Conservation (phyloP, 1,284 basidiomycete species). For the Ceratobasidium sp. region DNA sequence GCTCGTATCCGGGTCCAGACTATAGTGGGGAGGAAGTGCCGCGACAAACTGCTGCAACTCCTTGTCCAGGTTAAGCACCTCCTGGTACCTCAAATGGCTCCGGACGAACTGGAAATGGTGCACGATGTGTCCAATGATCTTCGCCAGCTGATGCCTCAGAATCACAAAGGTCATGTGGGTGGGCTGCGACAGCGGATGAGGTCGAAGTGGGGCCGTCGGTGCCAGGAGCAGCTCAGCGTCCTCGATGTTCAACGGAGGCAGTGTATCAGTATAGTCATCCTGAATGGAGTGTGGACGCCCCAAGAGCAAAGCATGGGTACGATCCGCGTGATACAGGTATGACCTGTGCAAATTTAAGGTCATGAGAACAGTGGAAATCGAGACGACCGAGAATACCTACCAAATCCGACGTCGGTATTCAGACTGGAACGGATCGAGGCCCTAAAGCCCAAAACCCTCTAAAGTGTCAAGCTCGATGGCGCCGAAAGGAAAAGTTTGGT, state of each 20-base stretch:
- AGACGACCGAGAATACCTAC: constrained; percentile 58
- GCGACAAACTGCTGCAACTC: constrained; percentile 85
- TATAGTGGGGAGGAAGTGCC: constrained; percentile 80
- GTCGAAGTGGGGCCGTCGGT: constrained; percentile 52
- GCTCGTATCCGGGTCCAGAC: constrained; percentile 80
- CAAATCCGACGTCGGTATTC: constrained; percentile 93
- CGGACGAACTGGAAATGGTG: constrained; percentile 95
- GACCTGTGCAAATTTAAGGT: constrained; percentile 67
- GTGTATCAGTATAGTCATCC: constrained; percentile 86
- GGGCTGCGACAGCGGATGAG: constrained; percentile 65
- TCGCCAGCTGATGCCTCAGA: constrained; percentile 83
- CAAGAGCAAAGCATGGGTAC: constrained; percentile 90
- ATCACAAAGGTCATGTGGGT: constrained; percentile 91
- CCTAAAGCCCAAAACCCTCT: constrained; percentile 59
- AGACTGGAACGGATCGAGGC: constrained; percentile 80
- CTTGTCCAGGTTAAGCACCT: constrained; percentile 86
- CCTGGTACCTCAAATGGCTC: constrained; percentile 84
- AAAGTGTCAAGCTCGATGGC: constrained; percentile 41
- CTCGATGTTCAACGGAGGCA: constrained; percentile 86
- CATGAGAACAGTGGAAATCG: constrained; percentile 13
- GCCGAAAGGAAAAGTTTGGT: constrained; percentile 5
- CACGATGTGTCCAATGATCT: constrained; percentile 91
- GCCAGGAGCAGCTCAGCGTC: constrained; percentile 63
- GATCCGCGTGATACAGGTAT: constrained; percentile 92
- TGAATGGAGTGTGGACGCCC: constrained; percentile 91